These are phyloP conservation scores for Eustoma russellianum DNA, from an alignment of 257 asterid species.

Conservation along the genomic window DNA sequence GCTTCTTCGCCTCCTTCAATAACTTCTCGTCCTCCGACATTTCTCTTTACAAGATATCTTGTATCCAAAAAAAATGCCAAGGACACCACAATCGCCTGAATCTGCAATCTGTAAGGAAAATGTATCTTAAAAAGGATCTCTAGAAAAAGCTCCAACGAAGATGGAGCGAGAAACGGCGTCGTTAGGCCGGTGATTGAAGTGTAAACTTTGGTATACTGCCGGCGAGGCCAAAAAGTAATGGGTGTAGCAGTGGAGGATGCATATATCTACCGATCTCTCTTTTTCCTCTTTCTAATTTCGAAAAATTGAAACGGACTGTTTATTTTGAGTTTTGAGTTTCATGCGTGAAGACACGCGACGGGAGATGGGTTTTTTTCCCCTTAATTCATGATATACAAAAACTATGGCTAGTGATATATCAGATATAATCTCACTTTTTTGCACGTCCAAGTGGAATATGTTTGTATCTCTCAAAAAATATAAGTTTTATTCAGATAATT, in stretches of 20 bases:
- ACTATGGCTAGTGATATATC: too few species aligned
- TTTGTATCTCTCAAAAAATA: too few species aligned
- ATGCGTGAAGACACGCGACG: too few species aligned
- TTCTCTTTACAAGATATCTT: conserved; percentile 17
- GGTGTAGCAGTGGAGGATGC: too few species aligned
- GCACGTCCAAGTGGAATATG: too few species aligned
- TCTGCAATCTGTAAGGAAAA: not conserved
- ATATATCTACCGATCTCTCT: conserved; percentile 5
- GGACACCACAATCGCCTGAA: not conserved
- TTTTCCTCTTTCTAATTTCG: conserved; percentile 17
- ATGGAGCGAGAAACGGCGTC: conserved; percentile 7
- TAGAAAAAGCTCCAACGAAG: not conserved
- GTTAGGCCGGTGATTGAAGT: not conserved
- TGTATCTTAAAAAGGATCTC: not conserved
- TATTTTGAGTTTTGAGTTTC: too few species aligned
- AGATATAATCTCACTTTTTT: too few species aligned
- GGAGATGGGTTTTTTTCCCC: too few species aligned
- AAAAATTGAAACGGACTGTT: too few species aligned
- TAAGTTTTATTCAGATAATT: too few species aligned
- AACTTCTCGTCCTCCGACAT: conserved; percentile 99
- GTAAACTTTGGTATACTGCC: conserved; percentile 19
- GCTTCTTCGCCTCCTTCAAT: conserved; percentile 97
- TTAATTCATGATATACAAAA: too few species aligned
- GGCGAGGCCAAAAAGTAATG: conserved; percentile 23
- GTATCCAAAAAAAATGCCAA: not conserved